phyloP scores from a whole-genome alignment of 805 yeast genomes.

The Priceomyces castillae region DNA sequence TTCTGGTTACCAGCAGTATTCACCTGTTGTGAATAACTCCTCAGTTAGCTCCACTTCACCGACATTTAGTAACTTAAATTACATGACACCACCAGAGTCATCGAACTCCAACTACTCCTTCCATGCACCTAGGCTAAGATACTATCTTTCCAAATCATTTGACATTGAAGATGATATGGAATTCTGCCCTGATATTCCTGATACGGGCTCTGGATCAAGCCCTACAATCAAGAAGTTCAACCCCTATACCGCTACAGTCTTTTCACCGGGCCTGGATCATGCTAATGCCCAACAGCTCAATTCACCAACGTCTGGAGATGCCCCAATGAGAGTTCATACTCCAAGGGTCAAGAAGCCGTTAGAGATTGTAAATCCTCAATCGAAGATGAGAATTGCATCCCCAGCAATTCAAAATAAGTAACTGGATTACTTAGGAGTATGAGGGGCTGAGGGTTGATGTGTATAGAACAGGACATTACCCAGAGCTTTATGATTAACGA shows the following conservation, averaged over 20 bases:
- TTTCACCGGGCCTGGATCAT: constrained; percentile 44
- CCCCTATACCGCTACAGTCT: constrained; percentile 64
- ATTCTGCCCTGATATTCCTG: constrained; percentile 60
- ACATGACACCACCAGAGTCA: constrained; percentile 21
- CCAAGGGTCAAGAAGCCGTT: constrained; percentile 59
- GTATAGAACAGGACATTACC: background rate
- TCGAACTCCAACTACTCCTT: constrained; percentile 31
- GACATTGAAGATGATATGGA: constrained; percentile 63
- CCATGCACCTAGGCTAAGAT: constrained; percentile 51
- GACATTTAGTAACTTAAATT: constrained; percentile 26
- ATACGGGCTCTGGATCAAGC: constrained; percentile 20
- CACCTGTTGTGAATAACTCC: constrained; percentile 28
- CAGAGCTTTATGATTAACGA: constrained; percentile 1
- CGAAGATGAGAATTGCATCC: constrained; percentile 54
- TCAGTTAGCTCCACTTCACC: constrained; percentile 24
- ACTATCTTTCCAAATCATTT: constrained; percentile 57
- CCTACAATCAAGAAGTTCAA: constrained; percentile 53
- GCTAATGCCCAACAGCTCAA: constrained; percentile 14
- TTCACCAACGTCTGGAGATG: constrained; percentile 8
- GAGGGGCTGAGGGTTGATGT: background rate
- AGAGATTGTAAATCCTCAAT: constrained; percentile 62
- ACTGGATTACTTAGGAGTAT: constrained; percentile 1
- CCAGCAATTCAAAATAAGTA: constrained; percentile 33
- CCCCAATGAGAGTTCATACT: constrained; percentile 48
- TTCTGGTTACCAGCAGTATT: constrained; percentile 31